Evolutionary conservation across 306 rosid genomes (phyloP).

Genomic region (Lathyrus oleraceus): DNA sequence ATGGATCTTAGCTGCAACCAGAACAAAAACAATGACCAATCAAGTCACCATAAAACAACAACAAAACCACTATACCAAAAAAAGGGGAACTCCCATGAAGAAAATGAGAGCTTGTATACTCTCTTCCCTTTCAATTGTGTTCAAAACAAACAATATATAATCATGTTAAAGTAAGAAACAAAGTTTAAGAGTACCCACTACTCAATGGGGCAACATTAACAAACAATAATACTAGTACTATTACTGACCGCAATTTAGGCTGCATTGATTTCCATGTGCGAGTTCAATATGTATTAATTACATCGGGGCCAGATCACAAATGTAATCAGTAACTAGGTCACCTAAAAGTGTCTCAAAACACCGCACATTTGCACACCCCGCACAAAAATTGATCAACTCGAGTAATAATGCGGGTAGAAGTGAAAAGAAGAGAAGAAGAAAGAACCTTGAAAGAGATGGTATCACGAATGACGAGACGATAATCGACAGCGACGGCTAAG

Average conservation of each 20-base stretch:
- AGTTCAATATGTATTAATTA: neutral
- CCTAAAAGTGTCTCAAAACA: no score
- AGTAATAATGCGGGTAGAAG: neutral
- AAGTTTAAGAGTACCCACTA: neutral
- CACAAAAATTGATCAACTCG: neutral
- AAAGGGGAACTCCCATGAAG: neutral
- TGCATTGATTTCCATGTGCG: slow-evolving; percentile 10
- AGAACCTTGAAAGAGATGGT: slow-evolving; percentile 80
- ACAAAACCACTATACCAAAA: neutral
- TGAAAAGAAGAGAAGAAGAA: neutral
- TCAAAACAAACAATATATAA: neutral
- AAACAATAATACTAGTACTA: no score
- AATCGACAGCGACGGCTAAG: slow-evolving; percentile 92
- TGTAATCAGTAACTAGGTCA: no score
- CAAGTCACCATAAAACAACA: neutral
- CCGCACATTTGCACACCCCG: neutral
- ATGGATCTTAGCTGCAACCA: neutral
- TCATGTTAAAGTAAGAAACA: neutral
- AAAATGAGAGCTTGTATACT: neutral
- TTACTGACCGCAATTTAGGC: no score
- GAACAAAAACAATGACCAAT: neutral
- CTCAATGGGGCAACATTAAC: no score
- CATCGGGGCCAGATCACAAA: neutral
- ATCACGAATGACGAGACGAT: slow-evolving; percentile 95
- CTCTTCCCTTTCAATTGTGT: neutral